These are phyloP conservation scores for Trichocomaceae sp. DNA, from an alignment of 2,329 filamentous ascomycete genomes.

Conservation along the genomic window DNA sequence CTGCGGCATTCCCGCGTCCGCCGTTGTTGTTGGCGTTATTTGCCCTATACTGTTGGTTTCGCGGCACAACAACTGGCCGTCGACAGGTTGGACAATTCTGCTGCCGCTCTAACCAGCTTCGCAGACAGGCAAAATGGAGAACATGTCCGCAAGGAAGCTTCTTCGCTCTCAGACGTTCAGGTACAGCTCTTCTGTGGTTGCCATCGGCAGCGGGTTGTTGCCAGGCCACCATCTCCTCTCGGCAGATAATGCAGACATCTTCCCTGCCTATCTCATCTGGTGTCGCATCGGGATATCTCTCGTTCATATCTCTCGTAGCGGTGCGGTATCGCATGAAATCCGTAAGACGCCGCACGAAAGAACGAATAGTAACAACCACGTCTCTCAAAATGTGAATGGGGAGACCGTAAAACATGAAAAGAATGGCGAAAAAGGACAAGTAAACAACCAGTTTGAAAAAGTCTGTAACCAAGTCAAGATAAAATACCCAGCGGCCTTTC, in stretches of 20 bases:
- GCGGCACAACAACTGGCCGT: slow-evolving; percentile 62
- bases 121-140: slow-evolving; percentile 85
- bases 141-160: slow-evolving; percentile 96
- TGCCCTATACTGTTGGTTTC: slow-evolving; percentile 27
- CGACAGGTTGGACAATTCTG: slow-evolving; percentile 96
- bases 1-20: slow-evolving; percentile 17
- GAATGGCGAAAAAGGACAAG: slow-evolving; percentile 83
- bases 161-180: slow-evolving; percentile 78
- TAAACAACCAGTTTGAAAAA: slow-evolving; percentile 89
- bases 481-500: slow-evolving; percentile 88
- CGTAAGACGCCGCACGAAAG: slow-evolving; percentile 81
- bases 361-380: slow-evolving; percentile 86
- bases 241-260: slow-evolving; percentile 94
- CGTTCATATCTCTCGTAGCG: slow-evolving; percentile 90
- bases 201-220: slow-evolving; percentile 43
- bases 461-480: slow-evolving; percentile 78
- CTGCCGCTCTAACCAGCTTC: slow-evolving; percentile 94
- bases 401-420: slow-evolving; percentile 87
- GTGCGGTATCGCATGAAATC: slow-evolving; percentile 86
- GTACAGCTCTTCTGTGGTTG: slow-evolving; percentile 22
- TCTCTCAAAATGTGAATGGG: slow-evolving; percentile 96
- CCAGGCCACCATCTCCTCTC: slow-evolving; percentile 91
- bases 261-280: slow-evolving; percentile 76
- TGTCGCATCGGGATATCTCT: slow-evolving; percentile 81
- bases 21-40: slow-evolving; percentile 22